A percentile compares a stretch with the other conserved stretches of the same genome.
Evolutionary conservation across 2,329 filamentous ascomycete genomes (phyloP).

Genomic region (Nannizzia gypsea): DNA sequence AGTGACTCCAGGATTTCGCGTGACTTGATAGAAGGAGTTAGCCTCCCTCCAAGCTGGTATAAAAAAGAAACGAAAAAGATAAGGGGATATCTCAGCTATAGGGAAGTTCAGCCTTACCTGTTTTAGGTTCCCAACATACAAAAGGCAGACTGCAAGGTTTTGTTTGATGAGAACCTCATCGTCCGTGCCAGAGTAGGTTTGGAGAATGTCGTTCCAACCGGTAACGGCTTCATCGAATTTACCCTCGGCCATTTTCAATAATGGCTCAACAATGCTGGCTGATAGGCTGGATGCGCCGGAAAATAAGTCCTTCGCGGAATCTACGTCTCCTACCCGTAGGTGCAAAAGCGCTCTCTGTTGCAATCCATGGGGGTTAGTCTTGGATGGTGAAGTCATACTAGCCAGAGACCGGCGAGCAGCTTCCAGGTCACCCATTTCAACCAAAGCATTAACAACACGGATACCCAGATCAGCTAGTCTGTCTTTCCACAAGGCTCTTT

Average conservation of each 20-base stretch:
- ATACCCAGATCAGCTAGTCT: slow-evolving; percentile 65
- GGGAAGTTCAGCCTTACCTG: slow-evolving; percentile 41
- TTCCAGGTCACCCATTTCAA: slow-evolving; percentile 68
- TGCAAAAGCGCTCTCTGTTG: slow-evolving; percentile 52
- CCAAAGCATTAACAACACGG: slow-evolving; percentile 42
- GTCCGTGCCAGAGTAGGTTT: slow-evolving; percentile 32
- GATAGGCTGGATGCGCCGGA: slow-evolving; percentile 15
- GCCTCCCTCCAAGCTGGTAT: background rate
- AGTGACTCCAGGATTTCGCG: slow-evolving; percentile 55
- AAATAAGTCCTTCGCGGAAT: slow-evolving; percentile 51
- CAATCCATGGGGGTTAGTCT: slow-evolving; percentile 23
- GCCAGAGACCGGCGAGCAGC: slow-evolving; percentile 64
- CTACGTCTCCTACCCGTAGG: slow-evolving; percentile 66
- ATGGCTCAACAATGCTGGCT: slow-evolving; percentile 38
- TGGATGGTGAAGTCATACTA: slow-evolving; percentile 36
- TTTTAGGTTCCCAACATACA: slow-evolving; percentile 68
- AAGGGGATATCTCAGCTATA: background rate
- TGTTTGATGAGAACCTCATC: slow-evolving; percentile 61
- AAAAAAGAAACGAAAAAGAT: background rate
- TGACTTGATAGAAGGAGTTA: slow-evolving; percentile 38
- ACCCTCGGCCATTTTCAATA: slow-evolving; percentile 68
- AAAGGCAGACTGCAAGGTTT: slow-evolving; percentile 70
- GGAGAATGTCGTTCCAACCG: slow-evolving; percentile 47
- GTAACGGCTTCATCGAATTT: slow-evolving; percentile 53
- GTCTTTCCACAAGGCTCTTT: slow-evolving; percentile 55